Conservation (phyloP, 2,329 filamentous ascomycete genomes). For the Sphaceloma murrayae region DNA sequence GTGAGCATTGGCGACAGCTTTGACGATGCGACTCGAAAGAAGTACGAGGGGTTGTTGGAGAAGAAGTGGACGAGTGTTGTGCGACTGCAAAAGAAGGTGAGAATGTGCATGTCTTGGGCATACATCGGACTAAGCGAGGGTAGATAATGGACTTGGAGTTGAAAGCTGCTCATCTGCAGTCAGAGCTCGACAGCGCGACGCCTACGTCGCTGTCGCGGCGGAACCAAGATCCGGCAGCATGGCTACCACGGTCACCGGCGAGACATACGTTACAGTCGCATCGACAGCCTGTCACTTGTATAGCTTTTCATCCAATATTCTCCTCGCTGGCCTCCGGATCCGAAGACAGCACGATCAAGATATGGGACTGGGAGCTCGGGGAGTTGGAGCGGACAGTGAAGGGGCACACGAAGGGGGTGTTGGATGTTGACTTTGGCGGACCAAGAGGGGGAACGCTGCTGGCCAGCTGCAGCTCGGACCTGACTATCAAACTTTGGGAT, state of each 20-base stretch:
- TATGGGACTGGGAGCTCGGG: conserved; percentile 94
- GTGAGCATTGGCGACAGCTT: conserved; percentile 61
- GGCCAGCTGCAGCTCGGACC: conserved; percentile 74
- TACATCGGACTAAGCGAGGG: not conserved
- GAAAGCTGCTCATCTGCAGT: conserved; percentile 61
- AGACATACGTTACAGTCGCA: conserved; percentile 78
- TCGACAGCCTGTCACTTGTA: conserved; percentile 68
- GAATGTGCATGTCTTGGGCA: conserved; percentile 15
- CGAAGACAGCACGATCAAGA: conserved; percentile 88
- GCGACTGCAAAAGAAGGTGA: conserved; percentile 85
- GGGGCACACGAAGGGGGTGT: conserved; percentile 78
- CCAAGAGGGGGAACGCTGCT: conserved; percentile 69
- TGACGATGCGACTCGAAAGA: conserved; percentile 74
- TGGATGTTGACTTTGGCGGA: conserved; percentile 85
- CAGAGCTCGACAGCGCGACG: conserved; percentile 75
- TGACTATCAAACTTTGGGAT: conserved; percentile 94
- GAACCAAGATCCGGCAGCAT: conserved; percentile 74
- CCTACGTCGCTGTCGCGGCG: conserved; percentile 65
- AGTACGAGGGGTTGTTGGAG: conserved; percentile 87
- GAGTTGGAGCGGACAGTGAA: conserved; percentile 86
- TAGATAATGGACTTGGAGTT: conserved; percentile 92
- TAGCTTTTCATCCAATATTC: conserved; percentile 88
- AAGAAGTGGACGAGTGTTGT: conserved; percentile 99
- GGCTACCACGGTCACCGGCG: conserved; percentile 76
- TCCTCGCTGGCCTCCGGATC: conserved; percentile 83